A percentile compares a stretch with the other conserved stretches of the same genome.
These are phyloP conservation scores for Myxozyma mucilagina DNA, from an alignment of 805 yeast genomes.

Conservation along the genomic window DNA sequence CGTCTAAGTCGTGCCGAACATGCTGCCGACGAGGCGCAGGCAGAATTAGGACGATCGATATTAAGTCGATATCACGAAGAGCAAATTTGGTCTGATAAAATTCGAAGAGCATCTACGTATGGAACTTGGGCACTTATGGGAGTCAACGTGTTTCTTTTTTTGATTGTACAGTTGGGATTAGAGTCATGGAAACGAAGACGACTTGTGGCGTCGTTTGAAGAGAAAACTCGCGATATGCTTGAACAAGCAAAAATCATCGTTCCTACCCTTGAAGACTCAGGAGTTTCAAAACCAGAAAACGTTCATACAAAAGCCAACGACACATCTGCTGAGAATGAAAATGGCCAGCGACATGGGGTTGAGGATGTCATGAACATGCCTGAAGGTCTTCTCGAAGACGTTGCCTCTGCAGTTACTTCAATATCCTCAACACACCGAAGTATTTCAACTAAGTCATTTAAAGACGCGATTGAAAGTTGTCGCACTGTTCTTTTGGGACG, in stretches of 20 bases:
- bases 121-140: conserved; percentile 93
- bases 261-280: neutral
- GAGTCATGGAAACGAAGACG: conserved; percentile 94
- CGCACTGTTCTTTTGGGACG: conserved; percentile 1
- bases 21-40: conserved; percentile 66
- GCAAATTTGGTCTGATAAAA: conserved; percentile 97
- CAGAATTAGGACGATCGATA: conserved; percentile 70
- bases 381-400: neutral
- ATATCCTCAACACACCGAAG: neutral
- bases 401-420: neutral
- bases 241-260: conserved; percentile 36
- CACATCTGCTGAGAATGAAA: no score
- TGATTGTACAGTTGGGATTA: conserved; percentile 78
- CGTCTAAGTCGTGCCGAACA: conserved; percentile 57
- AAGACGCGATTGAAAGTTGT: neutral
- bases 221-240: conserved; percentile 62
- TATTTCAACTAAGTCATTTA: neutral
- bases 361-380: conserved; percentile 5
- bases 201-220: conserved; percentile 80
- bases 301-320: no score
- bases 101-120: conserved; percentile 92
- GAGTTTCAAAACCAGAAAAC: neutral
- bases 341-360: neutral
- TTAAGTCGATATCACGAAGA: conserved; percentile 92
- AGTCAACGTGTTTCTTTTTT: conserved; percentile 71